phyloP scores from a whole-genome alignment of 2,329 filamentous ascomycete genomes.

The Thielaviopsis musarum region DNA sequence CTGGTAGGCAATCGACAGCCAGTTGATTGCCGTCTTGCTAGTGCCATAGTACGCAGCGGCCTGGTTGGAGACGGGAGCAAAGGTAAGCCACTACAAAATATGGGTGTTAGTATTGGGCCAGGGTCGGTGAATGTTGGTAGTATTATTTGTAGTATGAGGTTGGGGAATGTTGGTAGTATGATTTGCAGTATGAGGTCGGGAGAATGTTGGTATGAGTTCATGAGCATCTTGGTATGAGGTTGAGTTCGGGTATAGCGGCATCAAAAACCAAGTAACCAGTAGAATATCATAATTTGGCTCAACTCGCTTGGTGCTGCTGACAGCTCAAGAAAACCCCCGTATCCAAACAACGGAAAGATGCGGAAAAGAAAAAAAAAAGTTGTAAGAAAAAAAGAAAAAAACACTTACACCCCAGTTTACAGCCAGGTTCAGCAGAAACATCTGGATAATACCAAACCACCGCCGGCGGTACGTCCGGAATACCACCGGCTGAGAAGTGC shows the following conservation, averaged over 20 bases:
- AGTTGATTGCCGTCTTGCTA: conserved; percentile 66
- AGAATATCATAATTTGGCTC: too few relatives aligned
- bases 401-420: conserved; percentile 84
- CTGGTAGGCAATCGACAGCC: conserved; percentile 76
- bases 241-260: too few relatives aligned
- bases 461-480: conserved; percentile 57
- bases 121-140: too few relatives aligned
- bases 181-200: too few relatives aligned
- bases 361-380: neutral
- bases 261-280: too few relatives aligned
- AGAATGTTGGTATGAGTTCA: too few relatives aligned
- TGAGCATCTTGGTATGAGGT: too few relatives aligned
- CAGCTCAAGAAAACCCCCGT: too few relatives aligned
- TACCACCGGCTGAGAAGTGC: neutral
- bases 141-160: too few relatives aligned
- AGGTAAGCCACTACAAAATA: conserved; percentile 64
- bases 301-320: too few relatives aligned
- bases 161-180: too few relatives aligned
- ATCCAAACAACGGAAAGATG: neutral
- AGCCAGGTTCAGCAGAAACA: conserved; percentile 79
- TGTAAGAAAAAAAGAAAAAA: neutral
- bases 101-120: neutral
- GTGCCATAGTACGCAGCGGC: conserved; percentile 62
- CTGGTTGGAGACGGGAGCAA: conserved; percentile 62
- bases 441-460: conserved; percentile 72